These are phyloP conservation scores for Quillaja saponaria DNA, from an alignment of 306 rosid genomes.

Conservation along the genomic window DNA sequence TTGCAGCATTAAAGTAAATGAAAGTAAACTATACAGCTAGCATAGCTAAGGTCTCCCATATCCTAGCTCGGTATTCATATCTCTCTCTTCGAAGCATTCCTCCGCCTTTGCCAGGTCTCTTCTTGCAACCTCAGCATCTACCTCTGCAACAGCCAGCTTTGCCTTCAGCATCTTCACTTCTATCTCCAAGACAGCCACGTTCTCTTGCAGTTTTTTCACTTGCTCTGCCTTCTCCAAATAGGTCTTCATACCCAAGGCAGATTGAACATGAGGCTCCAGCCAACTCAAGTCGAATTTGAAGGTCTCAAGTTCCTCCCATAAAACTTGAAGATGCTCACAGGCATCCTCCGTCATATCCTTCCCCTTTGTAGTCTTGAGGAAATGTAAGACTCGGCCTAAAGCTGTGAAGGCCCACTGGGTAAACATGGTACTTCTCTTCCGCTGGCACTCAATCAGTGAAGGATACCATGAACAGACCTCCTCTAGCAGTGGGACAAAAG, in stretches of 20 bases:
- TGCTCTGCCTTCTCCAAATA: background rate
- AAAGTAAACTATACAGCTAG: too few relatives aligned
- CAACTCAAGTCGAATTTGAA: constrained; percentile 24
- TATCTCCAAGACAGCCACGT: constrained; percentile 4
- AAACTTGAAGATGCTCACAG: constrained; percentile 13
- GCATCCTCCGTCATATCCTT: constrained; percentile 21
- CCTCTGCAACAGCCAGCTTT: background rate
- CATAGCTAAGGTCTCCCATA: background rate
- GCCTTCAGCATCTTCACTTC: constrained; percentile 6
- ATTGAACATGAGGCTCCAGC: constrained; percentile 27
- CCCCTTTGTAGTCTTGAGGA: constrained; percentile 21
- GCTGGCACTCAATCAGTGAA: background rate
- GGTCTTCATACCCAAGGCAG: constrained; percentile 10
- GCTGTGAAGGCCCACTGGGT: constrained; percentile 31
- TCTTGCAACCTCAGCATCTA: constrained; percentile 14
- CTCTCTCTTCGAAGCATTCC: constrained; percentile 9
- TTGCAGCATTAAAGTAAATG: too few relatives aligned
- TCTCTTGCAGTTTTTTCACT: constrained; percentile 7
- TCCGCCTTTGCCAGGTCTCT: constrained; percentile 18
- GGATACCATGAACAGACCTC: constrained; percentile 19
- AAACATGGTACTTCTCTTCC: constrained; percentile 9
- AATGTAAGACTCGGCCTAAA: constrained; percentile 31
- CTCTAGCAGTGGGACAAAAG: constrained; percentile 19
- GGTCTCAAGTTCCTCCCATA: constrained; percentile 29
- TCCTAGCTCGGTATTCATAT: constrained; percentile 20